These are phyloP conservation scores for Penicillium paneum DNA, from an alignment of 2,329 filamentous ascomycete genomes.

Conservation along the genomic window DNA sequence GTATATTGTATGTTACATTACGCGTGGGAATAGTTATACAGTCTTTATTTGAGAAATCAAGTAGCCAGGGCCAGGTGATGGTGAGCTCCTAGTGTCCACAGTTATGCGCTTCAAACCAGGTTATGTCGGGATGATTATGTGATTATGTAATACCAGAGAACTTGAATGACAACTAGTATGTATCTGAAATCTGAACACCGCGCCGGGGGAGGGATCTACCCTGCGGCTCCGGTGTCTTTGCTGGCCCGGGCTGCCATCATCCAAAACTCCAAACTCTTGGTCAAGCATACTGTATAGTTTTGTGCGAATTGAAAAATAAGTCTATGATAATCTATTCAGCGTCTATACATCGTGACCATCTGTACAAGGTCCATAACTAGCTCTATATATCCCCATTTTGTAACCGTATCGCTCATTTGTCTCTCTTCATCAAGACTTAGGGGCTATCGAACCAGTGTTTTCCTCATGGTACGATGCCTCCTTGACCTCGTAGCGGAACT, in stretches of 20 bases:
- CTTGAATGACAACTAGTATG: no score
- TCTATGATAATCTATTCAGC: background rate
- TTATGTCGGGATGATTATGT: background rate
- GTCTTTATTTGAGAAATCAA: background rate
- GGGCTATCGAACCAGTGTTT: slow-evolving; percentile 2
- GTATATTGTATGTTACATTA: no score
- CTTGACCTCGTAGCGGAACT: slow-evolving; percentile 33
- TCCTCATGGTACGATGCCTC: slow-evolving; percentile 21
- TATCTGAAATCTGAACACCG: background rate
- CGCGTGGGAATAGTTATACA: background rate
- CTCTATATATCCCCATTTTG: background rate
- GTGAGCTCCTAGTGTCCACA: background rate
- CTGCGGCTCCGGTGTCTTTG: background rate
- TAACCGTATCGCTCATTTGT: background rate
- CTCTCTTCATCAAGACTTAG: background rate
- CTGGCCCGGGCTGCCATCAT: background rate
- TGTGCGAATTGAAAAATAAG: background rate
- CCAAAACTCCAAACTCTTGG: background rate
- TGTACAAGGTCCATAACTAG: background rate
- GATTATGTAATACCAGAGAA: background rate
- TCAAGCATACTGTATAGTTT: background rate
- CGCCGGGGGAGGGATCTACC: background rate
- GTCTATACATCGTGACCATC: background rate
- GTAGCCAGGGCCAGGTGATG: background rate
- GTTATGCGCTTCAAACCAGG: background rate